A percentile compares a stretch with the other conserved stretches of the same genome.
phyloP scores from a whole-genome alignment of 1,284 basidiomycete genomes.

The Cryptococcus hybrid region DNA sequence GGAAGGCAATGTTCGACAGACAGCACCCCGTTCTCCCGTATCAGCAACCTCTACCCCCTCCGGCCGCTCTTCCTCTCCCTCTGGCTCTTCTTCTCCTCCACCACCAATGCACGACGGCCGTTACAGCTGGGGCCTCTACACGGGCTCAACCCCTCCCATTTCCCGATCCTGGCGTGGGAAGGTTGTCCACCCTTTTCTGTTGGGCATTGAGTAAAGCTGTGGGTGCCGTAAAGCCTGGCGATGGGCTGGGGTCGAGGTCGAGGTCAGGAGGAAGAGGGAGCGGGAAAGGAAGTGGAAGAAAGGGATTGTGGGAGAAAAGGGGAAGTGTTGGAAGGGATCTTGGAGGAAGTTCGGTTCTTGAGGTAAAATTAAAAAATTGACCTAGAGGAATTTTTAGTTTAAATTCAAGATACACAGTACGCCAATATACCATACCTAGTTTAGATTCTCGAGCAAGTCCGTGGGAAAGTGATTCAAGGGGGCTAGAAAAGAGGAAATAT shows the following conservation, averaged over 20 bases:
- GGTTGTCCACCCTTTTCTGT: background rate
- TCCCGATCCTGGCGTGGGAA: constrained; percentile 1
- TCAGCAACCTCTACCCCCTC: too few species aligned
- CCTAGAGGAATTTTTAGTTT: background rate
- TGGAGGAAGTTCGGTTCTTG: background rate
- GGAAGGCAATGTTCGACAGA: too few species aligned
- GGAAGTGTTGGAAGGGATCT: background rate
- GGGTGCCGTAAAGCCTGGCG: too few species aligned
- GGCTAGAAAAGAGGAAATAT: too few species aligned
- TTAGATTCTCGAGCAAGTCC: too few species aligned
- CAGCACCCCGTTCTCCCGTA: too few species aligned
- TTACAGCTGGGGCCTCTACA: constrained; percentile 1
- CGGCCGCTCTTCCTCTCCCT: too few species aligned
- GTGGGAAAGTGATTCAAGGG: too few species aligned
- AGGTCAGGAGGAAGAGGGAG: too few species aligned
- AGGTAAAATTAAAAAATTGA: background rate
- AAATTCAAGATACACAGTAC: background rate
- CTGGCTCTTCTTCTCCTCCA: too few species aligned
- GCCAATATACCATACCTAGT: too few species aligned
- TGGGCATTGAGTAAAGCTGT: background rate
- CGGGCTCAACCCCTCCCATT: background rate
- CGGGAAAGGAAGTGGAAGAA: background rate
- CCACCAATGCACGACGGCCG: background rate
- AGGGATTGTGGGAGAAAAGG: background rate
- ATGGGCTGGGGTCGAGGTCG: too few species aligned